phyloP scores from a whole-genome alignment of 108 stramenopile genomes.

The Nitzschia palea region DNA sequence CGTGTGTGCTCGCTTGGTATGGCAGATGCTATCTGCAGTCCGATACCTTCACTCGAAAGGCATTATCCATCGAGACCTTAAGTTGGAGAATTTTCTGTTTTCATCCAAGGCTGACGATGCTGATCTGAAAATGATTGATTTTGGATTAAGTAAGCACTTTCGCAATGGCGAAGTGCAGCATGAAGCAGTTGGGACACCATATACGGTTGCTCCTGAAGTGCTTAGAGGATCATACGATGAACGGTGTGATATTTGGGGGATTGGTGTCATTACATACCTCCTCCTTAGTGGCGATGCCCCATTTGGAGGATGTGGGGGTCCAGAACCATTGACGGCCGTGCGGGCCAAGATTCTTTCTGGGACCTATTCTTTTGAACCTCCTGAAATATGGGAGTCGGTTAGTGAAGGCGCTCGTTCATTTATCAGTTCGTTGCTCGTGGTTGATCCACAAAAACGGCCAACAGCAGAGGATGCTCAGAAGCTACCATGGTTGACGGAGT shows the following conservation, averaged over 20 bases:
- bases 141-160: conserved; percentile 91
- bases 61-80: conserved; percentile 86
- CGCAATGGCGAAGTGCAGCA: conserved; percentile 75
- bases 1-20: conserved; percentile 80
- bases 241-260: conserved; percentile 80
- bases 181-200: conserved; percentile 85
- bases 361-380: conserved; percentile 58
- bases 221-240: conserved; percentile 76
- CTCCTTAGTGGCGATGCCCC: conserved; percentile 78
- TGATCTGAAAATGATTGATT: conserved; percentile 89
- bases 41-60: conserved; percentile 87
- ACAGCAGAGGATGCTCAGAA: conserved; percentile 85
- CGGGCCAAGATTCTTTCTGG: conserved; percentile 65
- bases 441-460: conserved; percentile 77
- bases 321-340: conserved; percentile 71
- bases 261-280: conserved; percentile 81
- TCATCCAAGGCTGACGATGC: conserved; percentile 48
- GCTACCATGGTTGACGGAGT: conserved; percentile 78
- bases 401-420: conserved; percentile 84
- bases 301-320: conserved; percentile 80
- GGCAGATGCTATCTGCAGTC: conserved; percentile 85
- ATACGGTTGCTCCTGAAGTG: conserved; percentile 84
- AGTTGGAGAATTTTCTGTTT: conserved; percentile 94
- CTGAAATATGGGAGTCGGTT: conserved; percentile 62
- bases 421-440: conserved; percentile 69